Conservation (phyloP, 441 rosid species). For the Eugenia klotzschiana region DNA sequence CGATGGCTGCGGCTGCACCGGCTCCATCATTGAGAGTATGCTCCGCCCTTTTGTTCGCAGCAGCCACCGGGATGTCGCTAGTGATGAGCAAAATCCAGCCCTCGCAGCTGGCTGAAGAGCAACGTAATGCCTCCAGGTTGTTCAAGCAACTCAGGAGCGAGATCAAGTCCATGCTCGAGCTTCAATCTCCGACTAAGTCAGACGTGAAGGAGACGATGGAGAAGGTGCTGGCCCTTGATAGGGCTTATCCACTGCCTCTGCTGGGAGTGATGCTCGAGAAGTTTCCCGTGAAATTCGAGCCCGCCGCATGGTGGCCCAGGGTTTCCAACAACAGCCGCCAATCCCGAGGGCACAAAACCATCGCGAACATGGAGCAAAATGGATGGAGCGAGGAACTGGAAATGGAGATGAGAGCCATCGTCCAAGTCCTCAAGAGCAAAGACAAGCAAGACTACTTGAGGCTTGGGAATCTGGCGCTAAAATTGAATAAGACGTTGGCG, state of each 20-base stretch:
- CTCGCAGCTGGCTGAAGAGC: not conserved
- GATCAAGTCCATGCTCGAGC: not conserved
- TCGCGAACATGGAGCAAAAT: not conserved
- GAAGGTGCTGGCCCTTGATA: not conserved
- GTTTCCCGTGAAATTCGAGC: not conserved
- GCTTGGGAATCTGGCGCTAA: not conserved
- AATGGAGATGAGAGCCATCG: slow-evolving; percentile 4
- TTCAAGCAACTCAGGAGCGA: not conserved
- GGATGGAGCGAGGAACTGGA: not conserved
- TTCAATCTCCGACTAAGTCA: not conserved
- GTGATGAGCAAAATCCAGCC: slow-evolving; percentile 5
- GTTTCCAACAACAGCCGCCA: not conserved
- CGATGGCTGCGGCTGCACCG: not conserved
- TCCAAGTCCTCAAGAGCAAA: not conserved
- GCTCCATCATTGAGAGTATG: not conserved
- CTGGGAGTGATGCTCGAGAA: not conserved
- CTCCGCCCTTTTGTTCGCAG: not conserved
- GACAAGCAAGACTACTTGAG: slow-evolving; percentile 5
- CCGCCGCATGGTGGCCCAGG: not conserved
- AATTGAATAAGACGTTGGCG: not conserved
- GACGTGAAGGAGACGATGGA: not conserved
- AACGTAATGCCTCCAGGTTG: not conserved
- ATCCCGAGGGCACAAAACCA: not conserved
- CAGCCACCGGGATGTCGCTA: not conserved
- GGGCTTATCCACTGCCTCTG: not conserved